phyloP scores from a whole-genome alignment of 345 rosid genomes.

The Pugionium dolabratum region DNA sequence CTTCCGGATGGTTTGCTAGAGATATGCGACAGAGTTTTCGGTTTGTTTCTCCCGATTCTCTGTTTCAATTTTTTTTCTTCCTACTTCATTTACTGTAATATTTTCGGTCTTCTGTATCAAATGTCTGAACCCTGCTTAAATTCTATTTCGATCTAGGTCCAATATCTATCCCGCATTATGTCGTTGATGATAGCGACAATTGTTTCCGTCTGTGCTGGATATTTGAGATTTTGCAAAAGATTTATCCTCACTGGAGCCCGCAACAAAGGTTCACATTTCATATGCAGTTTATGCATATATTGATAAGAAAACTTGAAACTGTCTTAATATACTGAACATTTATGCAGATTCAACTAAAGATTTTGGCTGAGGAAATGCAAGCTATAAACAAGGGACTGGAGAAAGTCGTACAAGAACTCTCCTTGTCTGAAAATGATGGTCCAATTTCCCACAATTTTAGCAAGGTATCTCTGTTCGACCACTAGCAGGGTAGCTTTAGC shows the following conservation, averaged over 20 bases:
- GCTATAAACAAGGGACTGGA: constrained; percentile 95
- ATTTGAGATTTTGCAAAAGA: constrained; percentile 70
- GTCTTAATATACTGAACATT: constrained; percentile 22
- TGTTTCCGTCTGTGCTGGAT: constrained; percentile 3
- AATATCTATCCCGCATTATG: background rate
- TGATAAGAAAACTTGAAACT: background rate
- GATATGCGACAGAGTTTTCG: constrained; percentile 84
- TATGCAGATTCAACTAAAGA: constrained; percentile 82
- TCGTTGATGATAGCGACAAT: background rate
- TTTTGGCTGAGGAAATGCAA: constrained; percentile 98
- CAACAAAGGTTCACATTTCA: constrained; percentile 61
- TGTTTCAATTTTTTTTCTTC: background rate
- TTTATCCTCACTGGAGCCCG: constrained; percentile 63
- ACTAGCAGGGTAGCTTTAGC: background rate
- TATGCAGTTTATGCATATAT: background rate
- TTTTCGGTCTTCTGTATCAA: background rate
- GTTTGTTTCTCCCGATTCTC: constrained; percentile 42
- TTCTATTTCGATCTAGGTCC: background rate
- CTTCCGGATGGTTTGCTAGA: constrained; percentile 96
- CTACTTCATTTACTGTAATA: constrained; percentile 1
- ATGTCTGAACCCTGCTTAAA: background rate
- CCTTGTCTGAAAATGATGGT: constrained; percentile 86
- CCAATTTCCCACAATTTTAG: constrained; percentile 66
- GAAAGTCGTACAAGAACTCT: constrained; percentile 81
- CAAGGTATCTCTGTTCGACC: constrained; percentile 48